Base-by-base conservation (phyloP, 75 land plant species). In the Cunninghamia lanceolata region DNA sequence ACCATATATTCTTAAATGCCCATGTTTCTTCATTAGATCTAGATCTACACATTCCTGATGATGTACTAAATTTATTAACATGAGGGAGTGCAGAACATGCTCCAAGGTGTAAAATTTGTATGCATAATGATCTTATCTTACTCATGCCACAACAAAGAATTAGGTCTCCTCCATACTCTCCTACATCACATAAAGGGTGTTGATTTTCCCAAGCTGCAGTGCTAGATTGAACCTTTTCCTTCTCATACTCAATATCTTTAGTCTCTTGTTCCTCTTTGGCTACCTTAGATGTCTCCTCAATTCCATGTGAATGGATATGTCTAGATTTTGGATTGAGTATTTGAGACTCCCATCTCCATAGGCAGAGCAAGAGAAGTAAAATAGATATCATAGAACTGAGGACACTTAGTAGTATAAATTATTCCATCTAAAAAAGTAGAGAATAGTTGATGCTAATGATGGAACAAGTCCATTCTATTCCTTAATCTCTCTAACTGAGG, bases 121-220 rank as follows among this genome's bases (percentile, higher is more conserved):
- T 56, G 25, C 25, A 56, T 56, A 56, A 56, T 17, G 63, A 56
- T 56, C 63, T 3, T 56, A 19, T 16, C 63, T 19, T 88, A n/a
- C 87, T 83, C 34, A 88, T 81, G 74, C 85, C 59, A 52, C 70
- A 85, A 83, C 89, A 88, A 43, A 88, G 86, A 85, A 88, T 85
- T 38, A 54, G 54, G 52, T 88, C 87, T 40, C 74, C 89, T 80
- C 82, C 87, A 38, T 80, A 74, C 35, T 46, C 87, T 85, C 81
- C 89, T 68, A 21, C 85, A 84, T 79, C 86, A 80, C 54, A 9
- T 38, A 28, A 79, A 52, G 17, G 35, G 35, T 46, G 4, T 40
- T 35, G 47, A 36, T 71, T 79, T 83, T 63, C 87, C 89, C 83
- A 78, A 86, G 83, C 70, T 36, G 86, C 53, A 43, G 79, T 82